A percentile compares a stretch with the other conserved stretches of the same genome.
Conservation (phyloP, 805 yeast genomes). For the Candida germanica region DNA sequence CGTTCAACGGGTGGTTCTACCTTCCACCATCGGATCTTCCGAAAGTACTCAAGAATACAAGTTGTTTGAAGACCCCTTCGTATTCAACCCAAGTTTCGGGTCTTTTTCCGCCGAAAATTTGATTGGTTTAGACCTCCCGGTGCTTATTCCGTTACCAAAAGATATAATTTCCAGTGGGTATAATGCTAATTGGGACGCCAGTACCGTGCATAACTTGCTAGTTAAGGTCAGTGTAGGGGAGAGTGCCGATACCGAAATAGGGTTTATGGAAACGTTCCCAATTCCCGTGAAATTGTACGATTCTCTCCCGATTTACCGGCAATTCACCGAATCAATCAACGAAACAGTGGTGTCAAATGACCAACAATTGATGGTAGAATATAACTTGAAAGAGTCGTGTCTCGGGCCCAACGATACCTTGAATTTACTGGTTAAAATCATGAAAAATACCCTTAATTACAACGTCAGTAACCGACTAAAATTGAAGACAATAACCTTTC, state of each 20-base stretch:
- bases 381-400: constrained; percentile 48
- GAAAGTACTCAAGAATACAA: constrained; percentile 32
- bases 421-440: constrained; percentile 34
- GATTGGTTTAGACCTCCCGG: constrained; percentile 57
- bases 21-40: constrained; percentile 37
- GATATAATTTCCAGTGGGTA: constrained; percentile 53
- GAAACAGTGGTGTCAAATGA: constrained; percentile 47
- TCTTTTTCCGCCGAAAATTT: constrained; percentile 33
- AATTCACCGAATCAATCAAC: constrained; percentile 51
- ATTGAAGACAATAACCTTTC: constrained; percentile 45
- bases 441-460: constrained; percentile 36
- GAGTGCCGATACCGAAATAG: constrained; percentile 26
- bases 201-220: constrained; percentile 45
- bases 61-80: constrained; percentile 32
- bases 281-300: constrained; percentile 56
- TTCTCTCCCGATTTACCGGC: constrained; percentile 52
- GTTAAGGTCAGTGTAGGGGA: constrained; percentile 35
- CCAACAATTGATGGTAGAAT: constrained; percentile 44
- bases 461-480: constrained; percentile 29
- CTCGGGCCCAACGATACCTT: constrained; percentile 58
- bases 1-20: constrained; percentile 44
- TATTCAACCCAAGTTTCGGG: constrained; percentile 39
- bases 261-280: constrained; percentile 40
- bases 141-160: constrained; percentile 53
- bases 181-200: constrained; percentile 45